Percentiles rank a stretch among this genome's conserved stretches.
phyloP scores from a whole-genome alignment of 1,284 basidiomycete species.

The Mycena citricolor region DNA sequence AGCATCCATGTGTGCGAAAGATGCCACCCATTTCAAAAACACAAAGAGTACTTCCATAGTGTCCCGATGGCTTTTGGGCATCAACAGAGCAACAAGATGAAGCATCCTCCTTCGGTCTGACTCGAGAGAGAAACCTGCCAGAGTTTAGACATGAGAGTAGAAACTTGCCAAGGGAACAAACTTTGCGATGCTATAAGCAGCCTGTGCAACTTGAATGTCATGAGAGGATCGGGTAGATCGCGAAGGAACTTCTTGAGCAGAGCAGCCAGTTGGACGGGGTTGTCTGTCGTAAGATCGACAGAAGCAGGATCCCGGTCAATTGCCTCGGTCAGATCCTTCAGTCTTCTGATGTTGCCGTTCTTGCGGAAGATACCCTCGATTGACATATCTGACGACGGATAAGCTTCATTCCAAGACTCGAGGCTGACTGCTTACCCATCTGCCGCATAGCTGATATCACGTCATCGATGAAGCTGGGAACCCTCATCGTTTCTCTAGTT shows the following conservation, averaged over 20 bases:
- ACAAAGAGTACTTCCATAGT: slow-evolving; percentile 98
- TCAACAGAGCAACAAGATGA: slow-evolving; percentile 83
- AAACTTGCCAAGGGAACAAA: slow-evolving; percentile 41
- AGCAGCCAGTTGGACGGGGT: slow-evolving; percentile 96
- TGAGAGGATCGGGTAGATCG: slow-evolving; percentile 93
- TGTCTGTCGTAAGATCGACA: slow-evolving; percentile 92
- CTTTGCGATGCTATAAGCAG: slow-evolving; percentile 88
- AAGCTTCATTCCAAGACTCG: slow-evolving; percentile 7
- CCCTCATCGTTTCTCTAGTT: slow-evolving; percentile 80
- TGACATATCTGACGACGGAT: slow-evolving; percentile 82
- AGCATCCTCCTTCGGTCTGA: slow-evolving; percentile 82
- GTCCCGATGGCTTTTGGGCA: slow-evolving; percentile 94
- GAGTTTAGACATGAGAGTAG: slow-evolving; percentile 8
- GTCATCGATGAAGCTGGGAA: slow-evolving; percentile 98
- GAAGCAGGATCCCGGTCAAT: slow-evolving; percentile 90
- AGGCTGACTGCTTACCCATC: slow-evolving; percentile 85
- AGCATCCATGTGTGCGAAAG: slow-evolving; percentile 97
- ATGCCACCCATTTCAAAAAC: slow-evolving; percentile 99
- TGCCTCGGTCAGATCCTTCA: slow-evolving; percentile 89
- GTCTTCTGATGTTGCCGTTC: slow-evolving; percentile 94
- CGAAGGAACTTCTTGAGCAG: slow-evolving; percentile 96
- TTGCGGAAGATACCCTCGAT: slow-evolving; percentile 98
- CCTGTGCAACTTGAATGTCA: slow-evolving; percentile 93
- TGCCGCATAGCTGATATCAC: slow-evolving; percentile 98
- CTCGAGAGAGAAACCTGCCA: slow-evolving; percentile 69